Evolutionary conservation across 148 eudicot genomes (phyloP).

Genomic region (Vaccinium darrowii): DNA sequence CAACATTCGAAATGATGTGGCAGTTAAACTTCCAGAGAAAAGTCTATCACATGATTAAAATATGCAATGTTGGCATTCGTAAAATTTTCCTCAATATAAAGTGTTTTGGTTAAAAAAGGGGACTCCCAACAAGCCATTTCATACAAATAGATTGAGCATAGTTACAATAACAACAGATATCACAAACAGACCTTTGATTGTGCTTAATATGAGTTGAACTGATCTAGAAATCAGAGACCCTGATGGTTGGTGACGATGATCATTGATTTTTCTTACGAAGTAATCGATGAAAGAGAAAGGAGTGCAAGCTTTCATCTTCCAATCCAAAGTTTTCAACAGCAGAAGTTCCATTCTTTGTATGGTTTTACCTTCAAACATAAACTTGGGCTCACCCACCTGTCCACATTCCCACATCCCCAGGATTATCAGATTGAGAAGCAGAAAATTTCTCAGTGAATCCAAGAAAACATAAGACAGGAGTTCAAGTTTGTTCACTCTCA

Average conservation of each 20-base stretch:
- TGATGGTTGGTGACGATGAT: conserved; percentile 24
- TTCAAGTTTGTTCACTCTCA: too few relatives aligned
- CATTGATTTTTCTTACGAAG: conserved; percentile 37
- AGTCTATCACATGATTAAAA: too few relatives aligned
- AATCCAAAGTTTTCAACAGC: conserved; percentile 62
- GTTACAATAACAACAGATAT: background rate
- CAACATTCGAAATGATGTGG: background rate
- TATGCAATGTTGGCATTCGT: background rate
- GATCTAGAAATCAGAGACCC: conserved; percentile 46
- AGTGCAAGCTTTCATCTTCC: conserved; percentile 75
- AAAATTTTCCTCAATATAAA: background rate
- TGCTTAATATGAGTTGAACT: conserved; percentile 53
- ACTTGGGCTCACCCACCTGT: conserved; percentile 72
- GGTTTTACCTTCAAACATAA: conserved; percentile 72
- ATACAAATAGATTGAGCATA: background rate
- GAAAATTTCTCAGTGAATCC: background rate
- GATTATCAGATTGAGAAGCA: background rate
- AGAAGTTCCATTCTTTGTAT: conserved; percentile 83
- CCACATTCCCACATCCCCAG: conserved; percentile 19
- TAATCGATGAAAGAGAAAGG: conserved; percentile 73
- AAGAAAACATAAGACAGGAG: background rate
- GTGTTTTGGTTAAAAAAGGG: background rate
- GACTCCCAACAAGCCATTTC: background rate
- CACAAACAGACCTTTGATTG: conserved; percentile 48
- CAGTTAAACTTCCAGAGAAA: too few relatives aligned